Base-by-base conservation (phyloP, 169 alveolate species). In the Cryptosporidium meleagridis region DNA sequence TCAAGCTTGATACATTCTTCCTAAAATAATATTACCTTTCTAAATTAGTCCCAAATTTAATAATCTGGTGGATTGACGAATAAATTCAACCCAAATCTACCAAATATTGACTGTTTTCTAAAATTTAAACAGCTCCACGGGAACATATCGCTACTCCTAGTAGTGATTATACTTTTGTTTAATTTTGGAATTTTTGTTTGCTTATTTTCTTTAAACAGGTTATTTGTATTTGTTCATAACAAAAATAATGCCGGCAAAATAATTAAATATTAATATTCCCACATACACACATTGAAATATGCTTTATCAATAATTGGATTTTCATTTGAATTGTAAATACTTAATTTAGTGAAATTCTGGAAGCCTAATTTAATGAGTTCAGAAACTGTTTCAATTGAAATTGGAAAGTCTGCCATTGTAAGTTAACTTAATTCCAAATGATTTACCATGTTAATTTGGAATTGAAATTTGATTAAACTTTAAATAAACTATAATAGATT, bases 1-100 rank as follows among this genome's bases (percentile, higher is more conserved):
- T 53, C 85, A 53, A 31, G 52, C 52, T 52, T 55, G 85, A 72
- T 72, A 72, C 85, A 12, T 0, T 7, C 23, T 53, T 72, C 70
- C 85, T 37, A 69, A 10, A 69, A 69, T 48, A 23, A 69, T 1
- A 48, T 1, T 48, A 14, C 53, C 7, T 14, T 14, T 48, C 48
- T 41, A 16, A 48, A 48, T 12, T 48, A 48, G 6, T 48, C 55
- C 55, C 55, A 48, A 48, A 12, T 48, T 48, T 48, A 14, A 1
- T 48, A 4, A 48, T 14, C 5, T 48, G 55, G 55, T 48, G 55
- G 55, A 48, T 48, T 48, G 12, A 14, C 2, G 7, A 48, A 12
- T 48, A 3, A 14, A 48, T 5, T 48, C 3, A 7, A 48, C 55
- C 55, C 2, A 14, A 48, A 48, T 48, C 21, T 48, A 48, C 55